phyloP scores from a whole-genome alignment of 345 rosid species.

The Corchorus olitorius region DNA sequence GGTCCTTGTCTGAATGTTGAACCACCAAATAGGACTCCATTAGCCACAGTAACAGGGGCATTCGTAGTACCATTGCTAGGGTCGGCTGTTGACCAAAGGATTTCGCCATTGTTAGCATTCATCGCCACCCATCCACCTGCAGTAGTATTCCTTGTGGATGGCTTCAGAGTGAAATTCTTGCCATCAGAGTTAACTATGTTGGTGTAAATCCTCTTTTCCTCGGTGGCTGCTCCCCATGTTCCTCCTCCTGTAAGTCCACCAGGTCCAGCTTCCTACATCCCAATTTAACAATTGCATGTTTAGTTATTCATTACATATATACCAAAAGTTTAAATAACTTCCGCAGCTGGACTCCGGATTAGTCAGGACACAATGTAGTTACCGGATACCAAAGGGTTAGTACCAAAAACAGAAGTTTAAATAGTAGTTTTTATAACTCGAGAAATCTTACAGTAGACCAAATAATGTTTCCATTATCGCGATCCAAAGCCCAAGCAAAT shows the following conservation, averaged over 20 bases:
- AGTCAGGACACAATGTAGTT: too few relatives aligned
- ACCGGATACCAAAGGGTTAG: too few relatives aligned
- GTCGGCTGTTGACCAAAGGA: constrained; percentile 30
- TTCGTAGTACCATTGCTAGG: constrained; percentile 17
- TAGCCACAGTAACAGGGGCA: constrained; percentile 33
- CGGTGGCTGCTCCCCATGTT: constrained; percentile 40
- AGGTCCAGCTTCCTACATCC: constrained; percentile 34
- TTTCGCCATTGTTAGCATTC: constrained; percentile 22
- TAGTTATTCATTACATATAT: background rate
- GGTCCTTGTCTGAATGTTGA: constrained; percentile 28
- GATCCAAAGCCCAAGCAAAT: constrained; percentile 50
- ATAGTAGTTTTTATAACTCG: background rate
- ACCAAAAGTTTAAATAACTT: background rate
- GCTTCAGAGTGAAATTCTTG: constrained; percentile 33
- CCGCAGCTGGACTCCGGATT: too few relatives aligned
- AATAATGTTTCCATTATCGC: constrained; percentile 37
- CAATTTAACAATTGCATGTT: background rate
- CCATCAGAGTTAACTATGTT: constrained; percentile 29
- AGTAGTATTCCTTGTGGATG: constrained; percentile 17
- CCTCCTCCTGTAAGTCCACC: constrained; percentile 33
- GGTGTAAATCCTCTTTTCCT: constrained; percentile 33
- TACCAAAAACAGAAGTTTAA: too few relatives aligned
- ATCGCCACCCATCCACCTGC: constrained; percentile 34
- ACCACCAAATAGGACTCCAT: constrained; percentile 28
- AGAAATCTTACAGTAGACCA: constrained; percentile 43